These are phyloP conservation scores for Scleroderma citrinum DNA, from an alignment of 768 basidiomycete genomes.

Conservation along the genomic window DNA sequence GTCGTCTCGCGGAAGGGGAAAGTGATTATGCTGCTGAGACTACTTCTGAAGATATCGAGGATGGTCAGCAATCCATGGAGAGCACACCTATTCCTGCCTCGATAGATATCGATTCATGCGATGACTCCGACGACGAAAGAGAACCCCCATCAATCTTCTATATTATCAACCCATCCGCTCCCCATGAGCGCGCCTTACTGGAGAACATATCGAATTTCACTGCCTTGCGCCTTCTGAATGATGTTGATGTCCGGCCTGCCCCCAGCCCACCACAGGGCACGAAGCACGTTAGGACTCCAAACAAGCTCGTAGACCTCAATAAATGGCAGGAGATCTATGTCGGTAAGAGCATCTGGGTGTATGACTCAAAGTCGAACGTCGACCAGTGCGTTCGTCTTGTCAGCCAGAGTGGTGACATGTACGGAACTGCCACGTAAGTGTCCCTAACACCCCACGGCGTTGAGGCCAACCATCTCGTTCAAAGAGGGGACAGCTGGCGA, in stretches of 20 bases:
- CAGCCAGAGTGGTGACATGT: slow-evolving; percentile 52
- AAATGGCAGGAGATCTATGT: slow-evolving; percentile 72
- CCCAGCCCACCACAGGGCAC: slow-evolving; percentile 42
- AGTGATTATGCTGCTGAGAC: slow-evolving; percentile 39
- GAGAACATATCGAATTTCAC: slow-evolving; percentile 55
- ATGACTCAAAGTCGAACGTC: slow-evolving; percentile 57
- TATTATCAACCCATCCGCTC: slow-evolving; percentile 41
- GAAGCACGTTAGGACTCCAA: slow-evolving; percentile 42
- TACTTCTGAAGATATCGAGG: slow-evolving; percentile 17
- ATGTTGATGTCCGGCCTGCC: slow-evolving; percentile 56
- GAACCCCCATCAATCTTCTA: slow-evolving; percentile 42
- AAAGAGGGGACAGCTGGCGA: slow-evolving; percentile 79
- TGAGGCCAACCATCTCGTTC: slow-evolving; percentile 4
- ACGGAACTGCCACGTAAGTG: slow-evolving; percentile 75
- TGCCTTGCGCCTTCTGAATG: slow-evolving; percentile 61
- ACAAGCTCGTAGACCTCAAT: slow-evolving; percentile 53
- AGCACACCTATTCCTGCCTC: slow-evolving; percentile 17
- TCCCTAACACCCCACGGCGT: background rate
- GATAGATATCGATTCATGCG: slow-evolving; percentile 18
- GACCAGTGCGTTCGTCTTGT: slow-evolving; percentile 69
- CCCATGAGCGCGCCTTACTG: slow-evolving; percentile 38
- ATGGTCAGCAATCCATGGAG: slow-evolving; percentile 14
- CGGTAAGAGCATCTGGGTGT: slow-evolving; percentile 70
- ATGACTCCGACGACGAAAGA: slow-evolving; percentile 27
- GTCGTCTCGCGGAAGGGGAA: slow-evolving; percentile 48